phyloP scores from a whole-genome alignment of 2,329 filamentous ascomycete species.

The Diplodia corticola region DNA sequence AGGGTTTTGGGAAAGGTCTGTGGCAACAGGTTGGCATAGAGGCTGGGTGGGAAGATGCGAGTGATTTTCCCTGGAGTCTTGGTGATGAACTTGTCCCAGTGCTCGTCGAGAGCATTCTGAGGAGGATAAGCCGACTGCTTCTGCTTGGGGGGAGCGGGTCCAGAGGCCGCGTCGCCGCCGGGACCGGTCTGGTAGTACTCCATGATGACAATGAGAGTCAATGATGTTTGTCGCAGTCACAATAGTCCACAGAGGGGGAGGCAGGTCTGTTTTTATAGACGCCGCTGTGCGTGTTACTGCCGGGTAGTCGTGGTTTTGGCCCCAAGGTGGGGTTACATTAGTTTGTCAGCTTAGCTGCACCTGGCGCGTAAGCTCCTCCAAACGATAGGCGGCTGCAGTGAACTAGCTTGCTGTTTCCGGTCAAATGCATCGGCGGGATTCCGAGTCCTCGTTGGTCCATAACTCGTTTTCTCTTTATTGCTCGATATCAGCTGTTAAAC shows the following conservation, averaged over 20 bases:
- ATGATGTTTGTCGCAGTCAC: background rate
- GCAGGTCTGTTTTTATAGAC: background rate
- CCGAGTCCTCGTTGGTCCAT: background rate
- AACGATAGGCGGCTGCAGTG: background rate
- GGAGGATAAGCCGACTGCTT: conserved; percentile 43
- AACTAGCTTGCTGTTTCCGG: background rate
- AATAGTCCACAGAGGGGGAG: background rate
- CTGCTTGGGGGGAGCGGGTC: background rate
- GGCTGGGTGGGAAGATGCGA: conserved; percentile 68
- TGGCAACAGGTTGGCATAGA: conserved; percentile 62
- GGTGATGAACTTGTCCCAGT: conserved; percentile 69
- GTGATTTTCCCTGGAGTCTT: conserved; percentile 72
- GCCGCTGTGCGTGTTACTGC: background rate
- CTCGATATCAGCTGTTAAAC: background rate
- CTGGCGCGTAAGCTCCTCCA: background rate
- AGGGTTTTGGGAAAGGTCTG: conserved; percentile 55
- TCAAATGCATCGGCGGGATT: background rate
- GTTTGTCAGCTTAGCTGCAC: background rate
- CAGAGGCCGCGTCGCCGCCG: background rate
- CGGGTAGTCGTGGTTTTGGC: background rate
- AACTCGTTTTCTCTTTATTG: background rate
- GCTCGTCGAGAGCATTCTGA: conserved; percentile 68
- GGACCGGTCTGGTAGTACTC: background rate
- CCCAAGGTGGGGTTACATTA: background rate
- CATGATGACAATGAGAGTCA: background rate